Evolutionary conservation across 805 yeast species (phyloP).

Genomic region (Cyberlindnera maclurae): DNA sequence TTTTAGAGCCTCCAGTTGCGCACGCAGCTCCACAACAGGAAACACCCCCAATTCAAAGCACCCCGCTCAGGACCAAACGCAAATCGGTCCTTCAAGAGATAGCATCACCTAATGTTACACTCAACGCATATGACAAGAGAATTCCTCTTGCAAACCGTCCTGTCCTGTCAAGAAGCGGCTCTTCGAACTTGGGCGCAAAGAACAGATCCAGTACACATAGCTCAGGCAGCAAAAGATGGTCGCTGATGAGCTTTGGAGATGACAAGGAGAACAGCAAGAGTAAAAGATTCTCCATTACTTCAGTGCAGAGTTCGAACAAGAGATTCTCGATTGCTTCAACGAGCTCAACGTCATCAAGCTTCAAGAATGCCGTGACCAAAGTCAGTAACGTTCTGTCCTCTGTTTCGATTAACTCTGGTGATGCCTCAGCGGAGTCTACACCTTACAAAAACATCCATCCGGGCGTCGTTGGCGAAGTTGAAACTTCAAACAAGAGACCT

Average conservation of each 20-base stretch:
- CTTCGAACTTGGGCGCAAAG: constrained; percentile 17
- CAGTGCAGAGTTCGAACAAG: constrained; percentile 16
- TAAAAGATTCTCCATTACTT: constrained; percentile 20
- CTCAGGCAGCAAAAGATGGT: constrained; percentile 24
- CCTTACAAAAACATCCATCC: constrained; percentile 16
- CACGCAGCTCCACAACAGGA: background rate
- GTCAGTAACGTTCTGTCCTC: constrained; percentile 20
- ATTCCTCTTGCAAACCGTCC: constrained; percentile 12
- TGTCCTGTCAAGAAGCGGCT: constrained; percentile 16
- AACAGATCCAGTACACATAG: constrained; percentile 16
- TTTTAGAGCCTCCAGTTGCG: too few species aligned
- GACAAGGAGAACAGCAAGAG: constrained; percentile 15
- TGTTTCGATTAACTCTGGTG: constrained; percentile 18
- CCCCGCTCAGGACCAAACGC: constrained; percentile 7
- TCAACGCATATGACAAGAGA: constrained; percentile 17
- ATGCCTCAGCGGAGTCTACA: constrained; percentile 16
- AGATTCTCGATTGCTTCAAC: constrained; percentile 18
- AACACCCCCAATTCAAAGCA: constrained; percentile 2
- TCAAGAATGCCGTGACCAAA: constrained; percentile 19
- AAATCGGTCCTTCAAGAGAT: constrained; percentile 17
- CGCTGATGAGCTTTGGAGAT: constrained; percentile 19
- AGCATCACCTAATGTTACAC: constrained; percentile 11
- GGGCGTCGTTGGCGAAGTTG: constrained; percentile 20
- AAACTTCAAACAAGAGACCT: constrained; percentile 5
- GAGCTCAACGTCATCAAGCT: constrained; percentile 15